Evolutionary conservation across 768 basidiomycete genomes (phyloP).

Genomic region (Lactarius hatsudake): DNA sequence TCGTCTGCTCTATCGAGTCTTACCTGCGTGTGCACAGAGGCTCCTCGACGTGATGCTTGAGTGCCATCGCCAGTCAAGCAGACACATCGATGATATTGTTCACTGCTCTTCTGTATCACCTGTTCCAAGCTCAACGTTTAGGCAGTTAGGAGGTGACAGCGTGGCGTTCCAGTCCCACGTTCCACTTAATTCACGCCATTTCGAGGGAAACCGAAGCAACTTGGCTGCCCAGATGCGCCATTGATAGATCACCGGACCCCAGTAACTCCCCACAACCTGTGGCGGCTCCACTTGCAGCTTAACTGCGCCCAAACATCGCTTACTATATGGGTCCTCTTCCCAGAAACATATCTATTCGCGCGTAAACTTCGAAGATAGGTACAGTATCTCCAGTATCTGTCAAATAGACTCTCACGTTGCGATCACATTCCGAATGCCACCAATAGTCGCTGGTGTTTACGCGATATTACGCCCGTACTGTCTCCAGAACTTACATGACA

Average conservation of each 20-base stretch:
- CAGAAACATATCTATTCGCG: neutral
- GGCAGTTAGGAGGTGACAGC: neutral
- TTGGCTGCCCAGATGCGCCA: neutral
- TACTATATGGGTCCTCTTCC: neutral
- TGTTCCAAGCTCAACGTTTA: neutral
- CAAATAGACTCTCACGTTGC: neutral
- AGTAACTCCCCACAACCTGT: neutral
- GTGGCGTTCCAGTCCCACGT: neutral
- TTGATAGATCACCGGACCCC: neutral
- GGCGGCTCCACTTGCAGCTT: neutral
- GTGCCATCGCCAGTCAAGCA: neutral
- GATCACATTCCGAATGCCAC: neutral
- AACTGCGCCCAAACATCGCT: neutral
- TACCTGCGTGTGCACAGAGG: neutral
- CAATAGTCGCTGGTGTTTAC: neutral
- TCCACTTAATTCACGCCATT: neutral
- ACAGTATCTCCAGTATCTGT: neutral
- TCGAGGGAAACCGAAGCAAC: neutral
- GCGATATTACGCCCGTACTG: neutral
- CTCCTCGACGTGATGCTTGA: neutral
- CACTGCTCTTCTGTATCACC: neutral
- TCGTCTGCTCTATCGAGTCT: neutral
- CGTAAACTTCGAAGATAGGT: neutral
- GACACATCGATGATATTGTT: neutral
- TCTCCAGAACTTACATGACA: neutral